Conservation (phyloP, 805 yeast species). For the Lachancea waltii region DNA sequence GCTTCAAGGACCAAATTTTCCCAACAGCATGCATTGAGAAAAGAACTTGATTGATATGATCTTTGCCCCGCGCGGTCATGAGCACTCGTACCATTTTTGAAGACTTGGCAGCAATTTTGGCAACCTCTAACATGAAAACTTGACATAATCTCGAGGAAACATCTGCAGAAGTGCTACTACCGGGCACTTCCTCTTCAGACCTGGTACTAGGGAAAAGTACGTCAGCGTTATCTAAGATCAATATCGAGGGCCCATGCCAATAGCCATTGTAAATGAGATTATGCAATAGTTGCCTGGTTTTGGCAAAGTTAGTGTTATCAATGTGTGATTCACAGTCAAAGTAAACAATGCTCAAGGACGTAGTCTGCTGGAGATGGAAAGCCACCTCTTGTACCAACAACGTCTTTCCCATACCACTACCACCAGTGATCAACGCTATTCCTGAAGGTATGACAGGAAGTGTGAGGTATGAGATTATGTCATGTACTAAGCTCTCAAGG, state of each 20-base stretch:
- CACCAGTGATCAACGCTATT: slow-evolving; percentile 63
- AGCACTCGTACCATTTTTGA: slow-evolving; percentile 48
- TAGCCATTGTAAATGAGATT: slow-evolving; percentile 43
- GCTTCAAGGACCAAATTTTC: slow-evolving; percentile 47
- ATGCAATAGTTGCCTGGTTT: slow-evolving; percentile 39
- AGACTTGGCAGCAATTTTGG: slow-evolving; percentile 29
- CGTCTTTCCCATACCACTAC: slow-evolving; percentile 80
- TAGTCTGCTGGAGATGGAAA: slow-evolving; percentile 30
- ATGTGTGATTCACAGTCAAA: slow-evolving; percentile 45
- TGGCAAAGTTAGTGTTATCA: slow-evolving; percentile 22
- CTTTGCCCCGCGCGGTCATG: slow-evolving; percentile 58
- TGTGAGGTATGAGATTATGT: slow-evolving; percentile 24
- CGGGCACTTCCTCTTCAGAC: slow-evolving; percentile 47
- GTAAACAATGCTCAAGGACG: slow-evolving; percentile 39
- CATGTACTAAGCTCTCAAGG: slow-evolving; percentile 39
- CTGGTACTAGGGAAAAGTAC: slow-evolving; percentile 45
- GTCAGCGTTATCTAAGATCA: slow-evolving; percentile 76
- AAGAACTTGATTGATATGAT: slow-evolving; percentile 53
- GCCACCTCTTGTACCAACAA: slow-evolving; percentile 42
- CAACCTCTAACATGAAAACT: slow-evolving; percentile 43
- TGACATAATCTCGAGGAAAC: slow-evolving; percentile 62
- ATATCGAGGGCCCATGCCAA: slow-evolving; percentile 74
- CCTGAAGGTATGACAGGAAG: slow-evolving; percentile 21
- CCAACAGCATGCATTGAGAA: slow-evolving; percentile 68
- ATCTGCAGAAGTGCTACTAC: slow-evolving; percentile 34